phyloP scores from a whole-genome alignment of 257 asterid genomes.

The Mitragyna speciosa region DNA sequence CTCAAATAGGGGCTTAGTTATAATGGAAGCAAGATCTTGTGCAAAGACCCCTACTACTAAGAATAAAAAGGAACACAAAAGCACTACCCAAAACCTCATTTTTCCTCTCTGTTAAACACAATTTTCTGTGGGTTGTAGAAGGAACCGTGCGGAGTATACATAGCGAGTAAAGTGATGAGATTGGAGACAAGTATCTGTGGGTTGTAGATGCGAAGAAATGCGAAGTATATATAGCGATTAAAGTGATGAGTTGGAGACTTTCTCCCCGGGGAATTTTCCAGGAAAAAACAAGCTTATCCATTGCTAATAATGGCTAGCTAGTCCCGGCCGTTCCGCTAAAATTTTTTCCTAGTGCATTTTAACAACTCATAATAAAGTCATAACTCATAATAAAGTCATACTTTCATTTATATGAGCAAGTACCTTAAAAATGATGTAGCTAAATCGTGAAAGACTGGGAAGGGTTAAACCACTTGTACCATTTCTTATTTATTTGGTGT shows the following conservation, averaged over 20 bases:
- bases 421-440: neutral
- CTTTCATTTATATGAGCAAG: neutral
- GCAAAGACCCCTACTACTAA: slow-evolving; percentile 14
- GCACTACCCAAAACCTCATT: slow-evolving; percentile 19
- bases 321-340: neutral
- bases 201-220: neutral
- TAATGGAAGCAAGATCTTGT: slow-evolving; percentile 27
- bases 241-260: slow-evolving; percentile 2
- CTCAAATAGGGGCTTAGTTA: slow-evolving; percentile 21
- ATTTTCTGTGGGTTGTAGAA: slow-evolving; percentile 5
- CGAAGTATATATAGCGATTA: slow-evolving; percentile 13
- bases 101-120: neutral
- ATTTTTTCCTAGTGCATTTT: neutral
- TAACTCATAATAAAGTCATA: neutral
- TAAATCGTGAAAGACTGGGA: too few species aligned
- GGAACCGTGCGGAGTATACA: slow-evolving; percentile 1
- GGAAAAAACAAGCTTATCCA: neutral
- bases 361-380: neutral
- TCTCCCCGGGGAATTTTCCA: slow-evolving; percentile 1
- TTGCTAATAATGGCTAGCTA: neutral
- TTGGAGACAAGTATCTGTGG: slow-evolving; percentile 11
- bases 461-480: too few species aligned
- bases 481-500: too few species aligned
- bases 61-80: slow-evolving; percentile 10
- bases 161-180: neutral